Evolutionary conservation across 225 moss, liverwort and hornwort species (phyloP).

Genomic region (Asterella californica): DNA sequence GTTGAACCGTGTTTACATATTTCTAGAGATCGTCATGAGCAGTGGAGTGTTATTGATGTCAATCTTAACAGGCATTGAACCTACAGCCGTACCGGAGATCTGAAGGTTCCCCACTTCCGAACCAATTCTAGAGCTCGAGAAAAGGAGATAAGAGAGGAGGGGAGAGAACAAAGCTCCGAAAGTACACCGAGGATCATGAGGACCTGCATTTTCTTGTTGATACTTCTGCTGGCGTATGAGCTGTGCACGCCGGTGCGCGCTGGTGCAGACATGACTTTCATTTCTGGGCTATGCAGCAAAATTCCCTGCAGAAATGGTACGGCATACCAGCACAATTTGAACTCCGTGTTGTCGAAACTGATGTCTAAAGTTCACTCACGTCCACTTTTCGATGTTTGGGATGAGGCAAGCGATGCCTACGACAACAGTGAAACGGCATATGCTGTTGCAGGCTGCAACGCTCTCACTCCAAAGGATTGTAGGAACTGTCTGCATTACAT

Average conservation of each 20-base stretch:
- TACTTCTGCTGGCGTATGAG: background rate
- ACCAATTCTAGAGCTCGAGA: background rate
- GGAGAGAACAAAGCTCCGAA: background rate
- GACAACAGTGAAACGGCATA: conserved; percentile 34
- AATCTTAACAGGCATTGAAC: background rate
- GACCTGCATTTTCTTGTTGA: background rate
- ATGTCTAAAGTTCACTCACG: background rate
- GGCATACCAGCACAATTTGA: conserved; percentile 18
- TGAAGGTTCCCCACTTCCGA: background rate
- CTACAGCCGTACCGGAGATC: background rate
- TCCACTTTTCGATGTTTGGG: conserved; percentile 20
- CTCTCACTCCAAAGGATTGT: conserved; percentile 5
- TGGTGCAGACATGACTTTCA: background rate
- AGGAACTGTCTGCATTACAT: conserved; percentile 19
- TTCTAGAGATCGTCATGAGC: background rate
- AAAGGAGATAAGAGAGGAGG: background rate
- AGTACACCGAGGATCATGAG: background rate
- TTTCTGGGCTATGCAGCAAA: conserved; percentile 23
- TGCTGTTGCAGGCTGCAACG: conserved; percentile 26
- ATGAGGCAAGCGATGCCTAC: conserved; percentile 34
- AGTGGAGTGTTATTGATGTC: background rate
- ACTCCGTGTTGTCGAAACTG: conserved; percentile 11
- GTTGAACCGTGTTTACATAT: background rate
- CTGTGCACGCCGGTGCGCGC: background rate
- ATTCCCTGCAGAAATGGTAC: conserved; percentile 12